Percentiles rank a stretch among this genome's conserved stretches.
Conservation (phyloP, 805 yeast species). For the Candida orba region DNA sequence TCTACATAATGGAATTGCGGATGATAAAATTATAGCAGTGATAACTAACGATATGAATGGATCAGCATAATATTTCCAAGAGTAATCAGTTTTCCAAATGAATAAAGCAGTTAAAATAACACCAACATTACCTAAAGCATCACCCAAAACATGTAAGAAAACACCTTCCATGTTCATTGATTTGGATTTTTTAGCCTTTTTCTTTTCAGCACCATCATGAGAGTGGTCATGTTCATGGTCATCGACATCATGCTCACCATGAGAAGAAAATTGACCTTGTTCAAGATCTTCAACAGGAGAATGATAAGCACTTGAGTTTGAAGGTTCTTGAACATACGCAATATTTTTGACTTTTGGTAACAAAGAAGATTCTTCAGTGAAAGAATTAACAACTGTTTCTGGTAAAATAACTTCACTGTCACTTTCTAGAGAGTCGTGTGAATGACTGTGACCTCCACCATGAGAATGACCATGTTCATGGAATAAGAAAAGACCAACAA, state of each 20-base stretch:
- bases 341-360: slow-evolving; percentile 2
- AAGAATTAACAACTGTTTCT: slow-evolving; percentile 36
- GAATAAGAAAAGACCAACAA: slow-evolving; percentile 78
- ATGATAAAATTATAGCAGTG: slow-evolving; percentile 80
- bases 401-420: slow-evolving; percentile 33
- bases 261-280: slow-evolving; percentile 9
- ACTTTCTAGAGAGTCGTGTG: slow-evolving; percentile 3
- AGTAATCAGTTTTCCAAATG: slow-evolving; percentile 87
- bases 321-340: slow-evolving; percentile 15
- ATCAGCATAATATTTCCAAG: slow-evolving; percentile 83
- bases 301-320: slow-evolving; percentile 16
- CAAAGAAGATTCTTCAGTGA: slow-evolving; percentile 16
- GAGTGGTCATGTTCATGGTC: slow-evolving; percentile 1
- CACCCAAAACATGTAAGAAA: slow-evolving; percentile 90
- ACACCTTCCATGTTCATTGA: slow-evolving; percentile 98
- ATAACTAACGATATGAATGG: slow-evolving; percentile 82
- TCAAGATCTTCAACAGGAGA: slow-evolving; percentile 1
- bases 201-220: slow-evolving; percentile 9
- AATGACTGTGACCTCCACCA: slow-evolving; percentile 30
- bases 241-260: neutral
- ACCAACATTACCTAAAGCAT: slow-evolving; percentile 92
- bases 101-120: slow-evolving; percentile 85
- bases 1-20: slow-evolving; percentile 85
- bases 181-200: slow-evolving; percentile 15
- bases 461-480: slow-evolving; percentile 74